Evolutionary conservation across 208 protist genomes (phyloP).

Genomic region (Trypanosoma cruzi): DNA sequence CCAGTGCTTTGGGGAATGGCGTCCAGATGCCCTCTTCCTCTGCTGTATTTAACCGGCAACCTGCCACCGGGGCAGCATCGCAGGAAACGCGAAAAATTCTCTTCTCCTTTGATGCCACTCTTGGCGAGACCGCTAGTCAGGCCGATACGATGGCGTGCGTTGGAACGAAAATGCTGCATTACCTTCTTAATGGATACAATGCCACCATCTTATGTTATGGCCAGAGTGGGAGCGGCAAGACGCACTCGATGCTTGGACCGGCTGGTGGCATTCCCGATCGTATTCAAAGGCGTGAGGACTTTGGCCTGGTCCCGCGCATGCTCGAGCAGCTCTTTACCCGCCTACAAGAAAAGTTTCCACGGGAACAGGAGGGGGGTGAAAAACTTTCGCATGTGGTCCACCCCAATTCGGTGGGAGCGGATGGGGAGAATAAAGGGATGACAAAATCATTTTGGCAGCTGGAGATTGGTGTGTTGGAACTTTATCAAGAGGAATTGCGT

Average conservation of each 20-base stretch:
- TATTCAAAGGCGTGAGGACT: background rate
- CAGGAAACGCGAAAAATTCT: too few relatives aligned
- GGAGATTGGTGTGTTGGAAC: conserved; percentile 61
- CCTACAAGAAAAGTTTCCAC: conserved; percentile 1
- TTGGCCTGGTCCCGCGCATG: conserved; percentile 26
- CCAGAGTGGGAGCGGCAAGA: conserved; percentile 93
- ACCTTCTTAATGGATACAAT: conserved; percentile 77
- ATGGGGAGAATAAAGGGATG: background rate
- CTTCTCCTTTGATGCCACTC: conserved; percentile 76
- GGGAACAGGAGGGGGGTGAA: conserved; percentile 5
- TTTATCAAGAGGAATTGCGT: conserved; percentile 82
- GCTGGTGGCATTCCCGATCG: conserved; percentile 25
- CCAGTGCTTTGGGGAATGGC: background rate
- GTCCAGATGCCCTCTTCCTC: background rate
- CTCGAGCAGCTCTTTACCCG: conserved; percentile 8
- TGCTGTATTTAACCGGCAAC: too few relatives aligned
- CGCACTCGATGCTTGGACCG: conserved; percentile 81
- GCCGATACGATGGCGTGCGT: conserved; percentile 66
- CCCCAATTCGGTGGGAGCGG: conserved; percentile 6
- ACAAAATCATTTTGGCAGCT: background rate
- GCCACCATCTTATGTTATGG: conserved; percentile 90
- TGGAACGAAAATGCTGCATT: conserved; percentile 49
- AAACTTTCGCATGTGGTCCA: conserved; percentile 4
- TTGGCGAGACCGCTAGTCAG: conserved; percentile 59
- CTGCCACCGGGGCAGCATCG: too few relatives aligned